phyloP scores from a whole-genome alignment of 306 rosid genomes.

The Casuarina cunninghamiana region DNA sequence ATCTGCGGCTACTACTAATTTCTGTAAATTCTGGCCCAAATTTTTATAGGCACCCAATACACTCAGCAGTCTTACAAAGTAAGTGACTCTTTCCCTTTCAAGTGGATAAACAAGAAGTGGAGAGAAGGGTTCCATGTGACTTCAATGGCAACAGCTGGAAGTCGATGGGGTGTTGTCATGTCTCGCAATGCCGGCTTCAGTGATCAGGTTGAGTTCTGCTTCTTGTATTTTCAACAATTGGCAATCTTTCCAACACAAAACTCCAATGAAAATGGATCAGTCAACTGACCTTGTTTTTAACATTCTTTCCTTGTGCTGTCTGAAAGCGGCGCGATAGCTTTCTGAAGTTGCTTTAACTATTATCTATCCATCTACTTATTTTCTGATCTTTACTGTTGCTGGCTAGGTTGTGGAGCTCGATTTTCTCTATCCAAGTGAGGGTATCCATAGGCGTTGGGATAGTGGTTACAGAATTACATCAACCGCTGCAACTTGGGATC shows the following conservation, averaged over 20 bases:
- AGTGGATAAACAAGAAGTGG: conserved; percentile 98
- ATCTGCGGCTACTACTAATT: background rate
- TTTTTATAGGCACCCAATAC: conserved; percentile 70
- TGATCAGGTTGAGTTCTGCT: conserved; percentile 65
- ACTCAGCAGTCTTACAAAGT: conserved; percentile 98
- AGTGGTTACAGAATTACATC: conserved; percentile 86
- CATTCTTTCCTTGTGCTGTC: background rate
- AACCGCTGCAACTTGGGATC: conserved; percentile 93
- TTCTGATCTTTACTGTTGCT: conserved; percentile 1
- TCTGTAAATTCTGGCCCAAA: background rate
- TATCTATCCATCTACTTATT: background rate
- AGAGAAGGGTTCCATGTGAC: conserved; percentile 97
- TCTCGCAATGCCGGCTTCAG: conserved; percentile 95
- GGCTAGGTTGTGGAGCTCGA: conserved; percentile 91
- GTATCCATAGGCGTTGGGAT: conserved; percentile 96
- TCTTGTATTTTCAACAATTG: background rate
- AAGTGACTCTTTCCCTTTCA: conserved; percentile 96
- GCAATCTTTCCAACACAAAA: background rate
- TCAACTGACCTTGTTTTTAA: background rate
- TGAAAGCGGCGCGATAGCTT: no score
- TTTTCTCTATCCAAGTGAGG: conserved; percentile 98
- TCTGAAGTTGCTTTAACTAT: background rate
- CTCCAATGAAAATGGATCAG: no score
- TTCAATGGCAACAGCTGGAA: conserved; percentile 97
- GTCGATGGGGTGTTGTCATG: conserved; percentile 97